Base-by-base conservation (phyloP, 495 filamentous ascomycete genomes). In the Rusavskia elegans region DNA sequence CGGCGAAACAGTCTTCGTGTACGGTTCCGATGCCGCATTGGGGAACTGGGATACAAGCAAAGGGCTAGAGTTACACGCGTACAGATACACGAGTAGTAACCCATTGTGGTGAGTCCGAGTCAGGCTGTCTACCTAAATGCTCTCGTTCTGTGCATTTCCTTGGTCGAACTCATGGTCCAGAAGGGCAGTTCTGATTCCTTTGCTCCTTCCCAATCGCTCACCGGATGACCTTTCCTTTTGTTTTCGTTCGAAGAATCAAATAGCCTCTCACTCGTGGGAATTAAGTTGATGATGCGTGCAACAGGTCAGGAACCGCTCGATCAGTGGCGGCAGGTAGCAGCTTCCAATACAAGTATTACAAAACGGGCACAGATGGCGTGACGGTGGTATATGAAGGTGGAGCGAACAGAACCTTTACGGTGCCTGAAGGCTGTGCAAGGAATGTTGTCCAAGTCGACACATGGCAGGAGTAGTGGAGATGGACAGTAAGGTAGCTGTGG, bases 261-360 rank as follows among this genome's bases (percentile, higher is more conserved):
- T 17, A 21, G 20, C 39, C 19, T 40, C 38, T n/a, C 5, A n/a
- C 38, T 40, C 2, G n/a, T 17, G 16, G 4, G 4, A 14, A 17
- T 17, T 4, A 8, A 2, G 8, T 21, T 9, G 8, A 4, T 17
- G 5, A 46, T 29, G 7, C 23, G 20, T 29, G 20, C 19, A 29
- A 46, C 44, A 46, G 44, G 44, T 46, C 44, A 16, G 44, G 44
- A 7, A 46, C 44, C 20, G 44, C 44, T 16, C 9, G 82, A 5
- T 63, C 59, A 2, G 55, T 85, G 2, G 61, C 71, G 0, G 71
- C 72, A 0, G 80, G 81, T 1, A 64, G 66, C 41, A 59, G 55
- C 7, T 69, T 87, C 29, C 55, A 80, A 62, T 87, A 86, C 59
- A 87, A 87, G 66, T 89, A 77, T 57, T 77, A 87, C 53, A 72